These are phyloP conservation scores for Diaporthe aspalathi DNA, from an alignment of 2,329 filamentous ascomycete species.

Conservation along the genomic window DNA sequence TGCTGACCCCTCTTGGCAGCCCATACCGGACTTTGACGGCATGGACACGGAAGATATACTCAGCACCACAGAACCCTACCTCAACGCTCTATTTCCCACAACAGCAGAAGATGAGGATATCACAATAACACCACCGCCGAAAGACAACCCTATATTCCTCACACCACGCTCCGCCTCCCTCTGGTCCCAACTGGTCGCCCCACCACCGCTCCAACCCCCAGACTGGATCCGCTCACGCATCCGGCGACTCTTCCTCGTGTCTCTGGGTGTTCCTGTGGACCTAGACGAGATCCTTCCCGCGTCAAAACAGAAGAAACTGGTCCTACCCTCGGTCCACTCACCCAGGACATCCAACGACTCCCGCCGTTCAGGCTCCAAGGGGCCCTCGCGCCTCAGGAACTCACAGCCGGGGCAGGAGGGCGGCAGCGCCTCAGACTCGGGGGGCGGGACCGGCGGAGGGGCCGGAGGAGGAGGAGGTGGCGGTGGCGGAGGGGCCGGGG, in stretches of 20 bases:
- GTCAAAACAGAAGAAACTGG: constrained; percentile 97
- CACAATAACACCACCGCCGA: constrained; percentile 60
- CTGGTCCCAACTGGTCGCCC: constrained; percentile 96
- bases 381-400: constrained; percentile 43
- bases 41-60: constrained; percentile 71
- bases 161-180: constrained; percentile 89
- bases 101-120: constrained; percentile 58
- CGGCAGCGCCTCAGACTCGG: constrained; percentile 54
- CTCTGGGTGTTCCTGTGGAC: constrained; percentile 94
- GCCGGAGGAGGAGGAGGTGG: constrained; percentile 54
- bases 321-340: constrained; percentile 83
- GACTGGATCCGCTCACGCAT: constrained; percentile 99
- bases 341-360: constrained; percentile 67
- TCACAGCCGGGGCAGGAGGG: constrained; percentile 59
- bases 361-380: constrained; percentile 55
- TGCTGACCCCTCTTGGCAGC: constrained; percentile 55
- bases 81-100: constrained; percentile 74
- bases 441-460: constrained; percentile 1
- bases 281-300: constrained; percentile 97
- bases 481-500: constrained; percentile 56
- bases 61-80: constrained; percentile 71
- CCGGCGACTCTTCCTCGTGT: constrained; percentile 93
- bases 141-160: constrained; percentile 76
- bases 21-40: constrained; percentile 75
- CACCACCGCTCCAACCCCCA: constrained; percentile 91